phyloP scores from a whole-genome alignment of 83 land plant genomes.

The Thuja plicata region DNA sequence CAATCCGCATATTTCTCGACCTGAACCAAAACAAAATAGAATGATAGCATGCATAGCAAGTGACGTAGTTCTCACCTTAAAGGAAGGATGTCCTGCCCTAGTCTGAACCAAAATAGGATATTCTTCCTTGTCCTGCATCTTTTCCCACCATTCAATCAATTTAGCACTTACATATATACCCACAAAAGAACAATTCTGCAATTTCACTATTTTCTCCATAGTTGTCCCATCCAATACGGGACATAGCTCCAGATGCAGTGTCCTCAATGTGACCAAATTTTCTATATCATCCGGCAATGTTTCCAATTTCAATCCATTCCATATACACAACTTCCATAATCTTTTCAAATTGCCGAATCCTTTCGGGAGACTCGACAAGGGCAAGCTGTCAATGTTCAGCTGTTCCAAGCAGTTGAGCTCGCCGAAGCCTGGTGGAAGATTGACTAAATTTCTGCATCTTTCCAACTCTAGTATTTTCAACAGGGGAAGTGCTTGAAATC shows the following conservation, averaged over 20 bases:
- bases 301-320: not conserved
- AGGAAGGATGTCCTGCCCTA: too few species aligned
- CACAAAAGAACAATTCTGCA: not conserved
- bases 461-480: not conserved
- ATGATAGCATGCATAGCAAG: too few species aligned
- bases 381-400: not conserved
- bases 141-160: not conserved
- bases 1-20: too few species aligned
- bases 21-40: too few species aligned
- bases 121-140: not conserved
- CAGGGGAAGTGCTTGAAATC: not conserved
- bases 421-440: not conserved
- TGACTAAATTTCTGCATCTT: not conserved
- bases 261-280: not conserved
- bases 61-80: too few species aligned
- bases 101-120: too few species aligned
- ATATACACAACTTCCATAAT: not conserved
- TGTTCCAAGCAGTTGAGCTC: not conserved
- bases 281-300: not conserved
- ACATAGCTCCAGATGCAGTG: not conserved
- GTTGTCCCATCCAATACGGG: not conserved
- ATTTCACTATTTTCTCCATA: not conserved
- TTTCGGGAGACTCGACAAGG: not conserved
- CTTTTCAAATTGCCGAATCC: not conserved
- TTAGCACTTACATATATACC: not conserved